These are phyloP conservation scores for Saccharomycopsis sp. DNA, from an alignment of 805 yeast genomes.

Conservation along the genomic window DNA sequence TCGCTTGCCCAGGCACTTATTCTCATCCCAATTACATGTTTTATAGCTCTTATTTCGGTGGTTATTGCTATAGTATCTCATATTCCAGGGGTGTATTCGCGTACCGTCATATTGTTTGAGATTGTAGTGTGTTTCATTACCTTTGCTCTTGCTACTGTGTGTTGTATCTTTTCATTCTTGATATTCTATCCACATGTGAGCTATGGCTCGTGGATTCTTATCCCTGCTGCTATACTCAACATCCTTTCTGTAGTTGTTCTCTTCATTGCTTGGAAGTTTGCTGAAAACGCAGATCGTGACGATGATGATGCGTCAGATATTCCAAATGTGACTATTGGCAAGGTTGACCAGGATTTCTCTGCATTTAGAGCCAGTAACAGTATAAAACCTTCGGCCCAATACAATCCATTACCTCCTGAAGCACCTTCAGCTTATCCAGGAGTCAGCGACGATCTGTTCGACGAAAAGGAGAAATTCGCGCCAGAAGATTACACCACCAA, in stretches of 20 bases:
- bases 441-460: slow-evolving; percentile 2
- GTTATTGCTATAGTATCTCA: slow-evolving; percentile 33
- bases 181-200: slow-evolving; percentile 57
- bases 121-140: slow-evolving; percentile 42
- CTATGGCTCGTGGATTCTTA: slow-evolving; percentile 70
- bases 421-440: background rate
- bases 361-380: slow-evolving; percentile 2
- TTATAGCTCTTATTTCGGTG: slow-evolving; percentile 45
- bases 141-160: slow-evolving; percentile 47
- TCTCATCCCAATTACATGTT: slow-evolving; percentile 61
- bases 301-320: slow-evolving; percentile 20
- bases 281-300: slow-evolving; percentile 13
- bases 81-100: slow-evolving; percentile 24
- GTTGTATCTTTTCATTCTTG: slow-evolving; percentile 49
- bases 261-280: slow-evolving; percentile 32
- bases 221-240: slow-evolving; percentile 57
- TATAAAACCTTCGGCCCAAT: background rate
- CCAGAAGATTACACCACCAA: slow-evolving; percentile 14
- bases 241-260: slow-evolving; percentile 46
- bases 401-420: slow-evolving; percentile 8
- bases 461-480: slow-evolving; percentile 1
- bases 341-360: slow-evolving; percentile 10
- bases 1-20: slow-evolving; percentile 49
- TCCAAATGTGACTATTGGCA: slow-evolving; percentile 7
- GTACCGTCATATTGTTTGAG: slow-evolving; percentile 35